These are phyloP conservation scores for Helianthus annuus DNA, from an alignment of 129 eudicot genomes.

Conservation along the genomic window HanXRQr2.0-SUNRISE NC_035437.2:172403214-172403713, in stretches of 20 bases:
- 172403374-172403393: constrained; percentile 92
- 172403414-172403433: constrained; percentile 63
- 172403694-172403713: constrained; percentile 78
- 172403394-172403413: constrained; percentile 77
- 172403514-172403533: constrained; percentile 72
- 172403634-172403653: constrained; percentile 88
- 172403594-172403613: constrained; percentile 4
- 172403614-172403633: constrained; percentile 26
- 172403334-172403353: constrained; percentile 85
- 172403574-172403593: constrained; percentile 13
- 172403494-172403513: constrained; percentile 45
- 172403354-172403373: constrained; percentile 73
- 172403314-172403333: constrained; percentile 71
- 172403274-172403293: neutral
- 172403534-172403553: constrained; percentile 64
- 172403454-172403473: constrained; percentile 13
- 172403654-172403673: constrained; percentile 83
- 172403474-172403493: neutral
- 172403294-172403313: neutral
- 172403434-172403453: constrained; percentile 9
- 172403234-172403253: neutral
- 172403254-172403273: neutral
- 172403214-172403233: constrained; percentile 89
- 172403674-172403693: constrained; percentile 82
- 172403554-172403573: constrained; percentile 58